phyloP scores from a whole-genome alignment of 176 grass and related monocot species.

The Guadua angustifolia region DNA sequence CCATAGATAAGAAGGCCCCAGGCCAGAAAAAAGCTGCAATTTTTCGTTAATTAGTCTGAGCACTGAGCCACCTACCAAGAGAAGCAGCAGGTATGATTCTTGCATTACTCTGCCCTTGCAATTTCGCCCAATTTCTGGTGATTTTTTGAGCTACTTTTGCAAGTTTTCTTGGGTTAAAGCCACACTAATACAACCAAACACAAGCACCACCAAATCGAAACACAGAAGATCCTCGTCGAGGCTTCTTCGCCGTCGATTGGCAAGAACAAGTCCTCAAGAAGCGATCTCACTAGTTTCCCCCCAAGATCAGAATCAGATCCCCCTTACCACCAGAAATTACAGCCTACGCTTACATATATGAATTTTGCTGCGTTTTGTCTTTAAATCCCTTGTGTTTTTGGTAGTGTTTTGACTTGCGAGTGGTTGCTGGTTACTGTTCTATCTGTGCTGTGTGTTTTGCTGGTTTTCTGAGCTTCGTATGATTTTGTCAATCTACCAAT shows the following conservation, averaged over 20 bases:
- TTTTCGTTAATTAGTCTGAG: slow-evolving; percentile 26
- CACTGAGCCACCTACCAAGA: background rate
- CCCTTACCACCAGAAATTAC: background rate
- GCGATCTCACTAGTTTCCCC: background rate
- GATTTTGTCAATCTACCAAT: background rate
- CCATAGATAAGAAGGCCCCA: slow-evolving; percentile 43
- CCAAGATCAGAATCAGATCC: background rate
- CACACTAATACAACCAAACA: background rate
- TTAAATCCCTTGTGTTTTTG: background rate
- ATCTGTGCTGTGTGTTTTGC: background rate
- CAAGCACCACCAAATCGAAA: background rate
- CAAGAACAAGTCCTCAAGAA: background rate
- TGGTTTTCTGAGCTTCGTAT: background rate
- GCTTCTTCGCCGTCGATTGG: background rate
- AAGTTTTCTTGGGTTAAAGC: slow-evolving; percentile 1
- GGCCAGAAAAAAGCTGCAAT: slow-evolving; percentile 31
- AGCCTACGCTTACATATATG: background rate
- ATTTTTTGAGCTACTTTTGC: background rate
- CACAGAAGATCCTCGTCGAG: background rate
- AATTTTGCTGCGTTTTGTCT: background rate
- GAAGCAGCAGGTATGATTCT: slow-evolving; percentile 41
- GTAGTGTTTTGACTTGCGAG: background rate
- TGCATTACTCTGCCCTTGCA: slow-evolving; percentile 13
- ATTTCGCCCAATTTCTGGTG: background rate
- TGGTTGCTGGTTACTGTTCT: background rate